Evolutionary conservation across 2,329 filamentous ascomycete genomes (phyloP).

Genomic region (Monosporascus sp.): DNA sequence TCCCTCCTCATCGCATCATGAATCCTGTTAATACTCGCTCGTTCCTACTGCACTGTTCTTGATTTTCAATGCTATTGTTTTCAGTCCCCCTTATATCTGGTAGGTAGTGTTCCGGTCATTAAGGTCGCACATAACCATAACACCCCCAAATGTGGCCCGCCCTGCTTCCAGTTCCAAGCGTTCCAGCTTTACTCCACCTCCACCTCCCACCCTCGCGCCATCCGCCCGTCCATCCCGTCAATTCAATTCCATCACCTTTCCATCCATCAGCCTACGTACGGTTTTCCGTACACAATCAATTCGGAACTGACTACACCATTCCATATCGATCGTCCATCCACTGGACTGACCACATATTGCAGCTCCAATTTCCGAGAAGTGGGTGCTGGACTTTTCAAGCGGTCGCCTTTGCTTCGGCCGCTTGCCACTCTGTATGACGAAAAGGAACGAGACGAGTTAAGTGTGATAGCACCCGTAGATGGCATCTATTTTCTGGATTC

Average conservation of each 20-base stretch:
- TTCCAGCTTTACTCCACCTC: no score
- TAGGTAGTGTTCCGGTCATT: no score
- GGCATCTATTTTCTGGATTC: slow-evolving; percentile 10
- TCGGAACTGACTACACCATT: background rate
- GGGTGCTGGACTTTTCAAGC: no score
- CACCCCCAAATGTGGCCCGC: no score
- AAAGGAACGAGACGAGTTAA: background rate
- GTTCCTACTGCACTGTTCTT: no score
- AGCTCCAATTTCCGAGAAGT: no score
- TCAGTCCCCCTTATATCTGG: no score
- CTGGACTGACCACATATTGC: background rate
- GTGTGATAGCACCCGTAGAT: slow-evolving; percentile 10
- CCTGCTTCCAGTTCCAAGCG: no score
- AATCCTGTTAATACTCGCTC: no score
- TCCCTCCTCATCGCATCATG: no score
- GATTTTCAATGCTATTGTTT: no score
- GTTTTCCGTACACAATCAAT: background rate
- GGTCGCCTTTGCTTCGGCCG: background rate
- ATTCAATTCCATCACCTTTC: background rate
- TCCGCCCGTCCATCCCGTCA: background rate
- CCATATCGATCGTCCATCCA: background rate
- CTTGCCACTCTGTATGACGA: background rate
- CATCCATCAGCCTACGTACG: background rate
- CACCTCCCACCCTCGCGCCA: background rate
- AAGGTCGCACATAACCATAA: no score